Evolutionary conservation across 805 yeast species (phyloP).

Genomic region (Yarrowia deformans): DNA sequence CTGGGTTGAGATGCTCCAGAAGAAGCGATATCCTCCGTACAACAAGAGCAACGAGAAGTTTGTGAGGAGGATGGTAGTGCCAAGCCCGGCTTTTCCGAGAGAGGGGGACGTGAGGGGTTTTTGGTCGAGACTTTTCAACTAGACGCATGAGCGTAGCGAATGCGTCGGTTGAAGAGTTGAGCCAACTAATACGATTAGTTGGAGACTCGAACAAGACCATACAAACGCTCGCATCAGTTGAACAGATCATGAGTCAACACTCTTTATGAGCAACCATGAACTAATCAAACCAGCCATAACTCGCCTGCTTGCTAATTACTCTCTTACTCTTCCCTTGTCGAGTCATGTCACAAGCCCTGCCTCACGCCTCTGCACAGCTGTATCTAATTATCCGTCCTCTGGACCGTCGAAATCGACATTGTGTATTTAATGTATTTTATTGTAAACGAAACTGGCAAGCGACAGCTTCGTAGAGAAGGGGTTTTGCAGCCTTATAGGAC

Average conservation of each 20-base stretch:
- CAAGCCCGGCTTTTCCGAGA: not conserved
- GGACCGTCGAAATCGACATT: constrained; percentile 1
- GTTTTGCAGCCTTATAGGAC: too few species aligned
- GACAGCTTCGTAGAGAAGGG: too few species aligned
- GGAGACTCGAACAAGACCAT: too few species aligned
- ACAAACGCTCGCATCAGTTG: too few species aligned
- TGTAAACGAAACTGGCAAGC: too few species aligned
- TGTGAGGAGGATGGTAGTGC: not conserved
- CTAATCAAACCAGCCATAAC: too few species aligned
- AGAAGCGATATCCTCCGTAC: constrained; percentile 71
- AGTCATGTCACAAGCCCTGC: not conserved
- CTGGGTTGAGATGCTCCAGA: constrained; percentile 64
- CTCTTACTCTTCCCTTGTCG: too few species aligned
- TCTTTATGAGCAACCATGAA: too few species aligned
- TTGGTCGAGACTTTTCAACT: constrained; percentile 17
- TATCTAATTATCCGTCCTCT: not conserved
- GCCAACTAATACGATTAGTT: too few species aligned
- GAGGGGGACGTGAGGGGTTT: constrained; percentile 20
- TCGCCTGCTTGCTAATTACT: too few species aligned
- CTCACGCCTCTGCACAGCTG: constrained; percentile 1
- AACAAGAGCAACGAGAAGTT: constrained; percentile 41
- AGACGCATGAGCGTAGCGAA: not conserved
- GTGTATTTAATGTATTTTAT: constrained; percentile 14
- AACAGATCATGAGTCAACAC: too few species aligned
- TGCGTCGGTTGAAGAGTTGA: too few species aligned